Conservation (phyloP, 73 alveolate genomes). For the Uronychia binucleata region DNA sequence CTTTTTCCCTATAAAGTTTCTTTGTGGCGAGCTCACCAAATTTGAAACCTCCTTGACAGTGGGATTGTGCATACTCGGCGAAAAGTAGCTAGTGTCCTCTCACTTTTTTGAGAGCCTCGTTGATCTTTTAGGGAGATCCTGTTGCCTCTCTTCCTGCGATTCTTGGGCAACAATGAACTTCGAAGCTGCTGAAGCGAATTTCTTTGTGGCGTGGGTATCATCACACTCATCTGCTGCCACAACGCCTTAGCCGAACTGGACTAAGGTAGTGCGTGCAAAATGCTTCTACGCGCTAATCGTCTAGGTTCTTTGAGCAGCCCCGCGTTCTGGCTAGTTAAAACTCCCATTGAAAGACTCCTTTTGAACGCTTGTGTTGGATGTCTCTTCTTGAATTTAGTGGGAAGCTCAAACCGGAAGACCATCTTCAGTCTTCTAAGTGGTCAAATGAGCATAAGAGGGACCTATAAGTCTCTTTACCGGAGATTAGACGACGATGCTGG, state of each 20-base stretch:
- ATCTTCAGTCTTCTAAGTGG: not conserved
- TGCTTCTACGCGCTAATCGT: too few species aligned
- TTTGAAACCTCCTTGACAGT: not conserved
- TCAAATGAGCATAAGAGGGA: not conserved
- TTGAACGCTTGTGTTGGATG: too few species aligned
- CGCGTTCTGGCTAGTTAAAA: not conserved
- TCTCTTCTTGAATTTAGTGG: not conserved
- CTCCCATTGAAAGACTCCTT: not conserved
- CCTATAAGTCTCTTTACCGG: too few species aligned
- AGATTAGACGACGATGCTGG: not conserved
- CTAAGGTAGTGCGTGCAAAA: not conserved
- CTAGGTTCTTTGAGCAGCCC: not conserved
- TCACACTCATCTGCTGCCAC: too few species aligned
- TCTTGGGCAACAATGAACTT: not conserved
- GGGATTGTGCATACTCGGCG: not conserved
- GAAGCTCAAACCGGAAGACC: not conserved
- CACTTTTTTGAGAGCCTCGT: not conserved
- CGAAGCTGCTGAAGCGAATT: not conserved
- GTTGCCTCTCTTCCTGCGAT: not conserved
- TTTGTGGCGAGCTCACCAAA: not conserved
- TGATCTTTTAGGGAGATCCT: not conserved
- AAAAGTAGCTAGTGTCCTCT: not conserved
- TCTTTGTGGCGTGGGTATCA: not conserved
- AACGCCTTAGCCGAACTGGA: not conserved
- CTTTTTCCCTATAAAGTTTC: not conserved